A percentile compares a stretch with the other conserved stretches of the same genome.
Conservation (phyloP, 495 filamentous ascomycete species). For the Daldinia bambusicola region DNA sequence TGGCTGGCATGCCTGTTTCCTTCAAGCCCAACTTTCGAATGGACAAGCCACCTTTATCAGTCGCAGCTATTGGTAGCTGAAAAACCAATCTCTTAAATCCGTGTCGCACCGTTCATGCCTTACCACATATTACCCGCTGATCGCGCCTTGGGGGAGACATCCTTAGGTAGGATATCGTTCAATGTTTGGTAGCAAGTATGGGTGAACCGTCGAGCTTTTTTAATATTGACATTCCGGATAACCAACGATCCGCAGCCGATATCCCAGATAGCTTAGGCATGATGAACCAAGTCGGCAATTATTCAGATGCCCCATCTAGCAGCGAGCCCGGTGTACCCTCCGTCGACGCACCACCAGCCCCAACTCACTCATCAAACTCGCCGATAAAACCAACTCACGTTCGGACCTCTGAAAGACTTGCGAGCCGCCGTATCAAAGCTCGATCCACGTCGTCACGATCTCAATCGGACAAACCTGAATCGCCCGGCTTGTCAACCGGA, state of each 20-base stretch:
- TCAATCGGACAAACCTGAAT: conserved; percentile 24
- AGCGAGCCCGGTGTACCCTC: conserved; percentile 15
- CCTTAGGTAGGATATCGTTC: background rate
- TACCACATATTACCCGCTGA: conserved; percentile 17
- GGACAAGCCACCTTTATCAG: conserved; percentile 1
- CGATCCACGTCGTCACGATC: conserved; percentile 12
- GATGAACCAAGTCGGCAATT: conserved; percentile 20
- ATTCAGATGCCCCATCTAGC: conserved; percentile 8
- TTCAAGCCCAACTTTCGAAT: background rate
- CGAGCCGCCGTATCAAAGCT: conserved; percentile 2
- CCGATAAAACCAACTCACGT: conserved; percentile 3
- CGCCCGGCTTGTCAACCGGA: conserved; percentile 30
- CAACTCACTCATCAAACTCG: conserved; percentile 7
- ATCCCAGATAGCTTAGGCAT: conserved; percentile 26
- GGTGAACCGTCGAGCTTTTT: conserved; percentile 32
- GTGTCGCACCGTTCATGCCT: conserved; percentile 12
- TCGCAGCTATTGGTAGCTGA: background rate
- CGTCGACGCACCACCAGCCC: conserved; percentile 14
- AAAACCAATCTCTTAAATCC: conserved; percentile 1
- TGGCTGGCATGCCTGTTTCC: background rate
- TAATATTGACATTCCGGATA: conserved; percentile 25
- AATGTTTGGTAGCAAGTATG: conserved; percentile 29
- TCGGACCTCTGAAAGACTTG: background rate
- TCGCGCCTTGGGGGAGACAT: background rate
- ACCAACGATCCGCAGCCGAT: conserved; percentile 24